phyloP scores from a whole-genome alignment of 768 basidiomycete species.

The Chlorophyllum brunneum region DNA sequence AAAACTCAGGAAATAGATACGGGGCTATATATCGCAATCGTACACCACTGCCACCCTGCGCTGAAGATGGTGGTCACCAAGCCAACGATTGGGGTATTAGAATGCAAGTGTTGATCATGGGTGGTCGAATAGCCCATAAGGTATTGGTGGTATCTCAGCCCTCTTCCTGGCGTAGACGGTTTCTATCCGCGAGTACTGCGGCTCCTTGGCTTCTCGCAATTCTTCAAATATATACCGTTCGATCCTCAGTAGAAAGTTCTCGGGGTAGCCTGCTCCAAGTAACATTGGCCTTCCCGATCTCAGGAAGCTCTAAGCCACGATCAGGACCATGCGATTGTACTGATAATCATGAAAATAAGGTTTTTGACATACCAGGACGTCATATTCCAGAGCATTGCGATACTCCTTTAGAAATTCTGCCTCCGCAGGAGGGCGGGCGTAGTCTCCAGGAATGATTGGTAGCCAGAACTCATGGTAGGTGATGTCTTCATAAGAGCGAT shows the following conservation, averaged over 20 bases:
- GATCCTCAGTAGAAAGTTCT: constrained; percentile 48
- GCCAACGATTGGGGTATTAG: too few species aligned
- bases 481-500: constrained; percentile 57
- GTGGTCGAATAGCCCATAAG: too few species aligned
- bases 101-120: too few species aligned
- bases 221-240: constrained; percentile 51
- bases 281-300: constrained; percentile 65
- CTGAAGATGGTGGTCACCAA: too few species aligned
- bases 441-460: constrained; percentile 52
- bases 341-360: too few species aligned
- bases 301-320: constrained; percentile 50
- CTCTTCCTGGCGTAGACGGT: constrained; percentile 59
- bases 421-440: constrained; percentile 33
- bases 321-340: too few species aligned
- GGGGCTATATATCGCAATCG: too few species aligned
- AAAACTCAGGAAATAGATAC: too few species aligned
- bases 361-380: constrained; percentile 42
- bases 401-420: constrained; percentile 40
- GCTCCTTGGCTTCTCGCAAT: constrained; percentile 39
- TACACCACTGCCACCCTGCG: too few species aligned
- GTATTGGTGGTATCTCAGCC: neutral
- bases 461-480: constrained; percentile 60
- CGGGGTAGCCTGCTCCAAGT: constrained; percentile 56
- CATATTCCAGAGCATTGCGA: constrained; percentile 34
- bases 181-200: constrained; percentile 53